A percentile compares a stretch with the other conserved stretches of the same genome.
These are phyloP conservation scores for Shiraia bambusicola DNA, from an alignment of 2,329 filamentous ascomycete genomes.

Conservation along the genomic window DNA sequence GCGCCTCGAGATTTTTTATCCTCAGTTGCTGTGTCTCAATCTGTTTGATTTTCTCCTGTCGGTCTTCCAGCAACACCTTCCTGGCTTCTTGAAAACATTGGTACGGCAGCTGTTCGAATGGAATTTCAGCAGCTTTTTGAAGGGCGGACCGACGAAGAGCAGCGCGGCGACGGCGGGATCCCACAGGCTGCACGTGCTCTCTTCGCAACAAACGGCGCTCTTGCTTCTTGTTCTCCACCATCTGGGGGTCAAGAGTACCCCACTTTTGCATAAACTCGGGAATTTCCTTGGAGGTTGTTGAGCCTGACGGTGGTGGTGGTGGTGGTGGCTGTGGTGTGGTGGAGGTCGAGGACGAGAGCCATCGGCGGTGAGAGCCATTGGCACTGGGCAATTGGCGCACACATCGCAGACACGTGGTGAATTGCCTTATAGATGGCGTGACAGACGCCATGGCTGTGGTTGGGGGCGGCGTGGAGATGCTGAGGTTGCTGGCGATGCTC, in stretches of 20 bases:
- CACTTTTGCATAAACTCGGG: conserved; percentile 42
- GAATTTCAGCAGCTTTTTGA: conserved; percentile 65
- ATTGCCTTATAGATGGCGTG: conserved; percentile 36
- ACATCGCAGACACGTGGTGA: conserved; percentile 39
- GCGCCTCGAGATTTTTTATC: conserved; percentile 67
- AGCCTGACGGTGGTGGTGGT: conserved; percentile 21
- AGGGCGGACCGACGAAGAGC: conserved; percentile 38
- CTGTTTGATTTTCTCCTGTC: conserved; percentile 73
- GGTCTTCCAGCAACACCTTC: conserved; percentile 76
- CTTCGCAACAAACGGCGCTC: conserved; percentile 69
- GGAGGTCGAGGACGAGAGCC: conserved; percentile 52
- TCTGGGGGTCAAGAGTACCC: conserved; percentile 36
- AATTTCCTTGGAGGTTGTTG: conserved; percentile 13
- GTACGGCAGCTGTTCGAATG: conserved; percentile 92
- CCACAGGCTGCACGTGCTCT: conserved; percentile 68
- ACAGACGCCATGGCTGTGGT: conserved; percentile 36
- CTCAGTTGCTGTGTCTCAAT: conserved; percentile 68
- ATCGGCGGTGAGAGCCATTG: conserved; percentile 39
- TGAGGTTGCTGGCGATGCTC: conserved; percentile 9
- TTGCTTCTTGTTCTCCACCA: conserved; percentile 47
- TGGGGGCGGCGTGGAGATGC: conserved; percentile 10
- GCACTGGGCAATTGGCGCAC: conserved; percentile 35
- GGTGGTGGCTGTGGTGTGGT: conserved; percentile 19
- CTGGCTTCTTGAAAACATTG: conserved; percentile 97
- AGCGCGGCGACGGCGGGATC: conserved; percentile 77